Percentiles rank a stretch among this genome's conserved stretches.
These are phyloP conservation scores for Patellifolia procumbens DNA, from an alignment of 179 eudicot species.

Conservation along the genomic window DNA sequence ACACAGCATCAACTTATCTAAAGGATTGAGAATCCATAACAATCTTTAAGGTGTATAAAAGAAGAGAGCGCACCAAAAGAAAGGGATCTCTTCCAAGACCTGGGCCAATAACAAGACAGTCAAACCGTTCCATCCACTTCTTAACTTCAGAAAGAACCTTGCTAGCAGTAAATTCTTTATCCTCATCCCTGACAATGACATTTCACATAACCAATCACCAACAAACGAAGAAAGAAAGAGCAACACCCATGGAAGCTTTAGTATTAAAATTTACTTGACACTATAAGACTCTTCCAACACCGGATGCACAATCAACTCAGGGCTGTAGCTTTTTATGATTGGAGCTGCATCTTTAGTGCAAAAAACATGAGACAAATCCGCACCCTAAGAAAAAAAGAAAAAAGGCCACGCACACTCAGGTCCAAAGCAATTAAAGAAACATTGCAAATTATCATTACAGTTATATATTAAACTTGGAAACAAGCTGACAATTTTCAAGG, in stretches of 20 bases:
- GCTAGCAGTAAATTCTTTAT: constrained; percentile 48
- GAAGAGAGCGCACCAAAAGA: constrained; percentile 66
- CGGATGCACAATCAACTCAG: constrained; percentile 98
- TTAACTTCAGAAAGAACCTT: constrained; percentile 72
- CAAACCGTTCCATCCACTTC: constrained; percentile 96
- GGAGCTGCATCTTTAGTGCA: constrained; percentile 98
- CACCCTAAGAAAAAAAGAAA: constrained; percentile 59
- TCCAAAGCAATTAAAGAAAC: neutral
- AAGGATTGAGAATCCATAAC: neutral
- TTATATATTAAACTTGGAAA: constrained; percentile 3
- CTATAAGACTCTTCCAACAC: constrained; percentile 88
- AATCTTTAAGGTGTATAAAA: constrained; percentile 6
- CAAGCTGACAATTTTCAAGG: constrained; percentile 83
- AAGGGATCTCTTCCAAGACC: constrained; percentile 98
- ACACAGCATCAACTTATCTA: neutral
- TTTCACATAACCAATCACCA: neutral
- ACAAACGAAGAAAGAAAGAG: neutral
- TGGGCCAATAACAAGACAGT: constrained; percentile 95
- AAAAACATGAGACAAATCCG: constrained; percentile 94
- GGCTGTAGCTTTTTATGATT: constrained; percentile 90
- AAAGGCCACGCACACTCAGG: constrained; percentile 16
- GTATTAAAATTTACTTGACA: constrained; percentile 50
- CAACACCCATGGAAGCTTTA: neutral
- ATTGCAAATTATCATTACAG: neutral
- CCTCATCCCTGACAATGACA: constrained; percentile 64